phyloP scores from a whole-genome alignment of 2,329 filamentous ascomycete genomes.

The Exophiala bonariae region DNA sequence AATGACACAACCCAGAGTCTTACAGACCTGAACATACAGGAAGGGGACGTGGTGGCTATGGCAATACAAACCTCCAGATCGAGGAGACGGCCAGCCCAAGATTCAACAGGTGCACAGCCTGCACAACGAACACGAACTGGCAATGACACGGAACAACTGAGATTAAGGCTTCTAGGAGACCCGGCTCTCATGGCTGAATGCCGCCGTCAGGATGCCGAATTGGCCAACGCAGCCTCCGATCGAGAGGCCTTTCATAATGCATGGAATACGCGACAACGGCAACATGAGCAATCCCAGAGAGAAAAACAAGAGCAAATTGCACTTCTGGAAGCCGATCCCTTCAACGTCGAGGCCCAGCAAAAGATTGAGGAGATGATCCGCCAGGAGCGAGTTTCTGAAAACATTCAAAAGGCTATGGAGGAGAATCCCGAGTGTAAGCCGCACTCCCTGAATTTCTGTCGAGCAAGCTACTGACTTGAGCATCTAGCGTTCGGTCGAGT shows the following conservation, averaged over 20 bases:
- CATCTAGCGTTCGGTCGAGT: constrained; percentile 71
- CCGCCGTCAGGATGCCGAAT: constrained; percentile 69
- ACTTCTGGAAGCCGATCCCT: constrained; percentile 87
- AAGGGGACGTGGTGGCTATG: constrained; percentile 90
- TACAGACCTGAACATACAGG: constrained; percentile 73
- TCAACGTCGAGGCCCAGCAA: constrained; percentile 85
- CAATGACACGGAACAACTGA: constrained; percentile 74
- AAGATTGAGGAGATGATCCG: constrained; percentile 97
- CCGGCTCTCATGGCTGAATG: constrained; percentile 71
- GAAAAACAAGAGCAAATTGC: constrained; percentile 82
- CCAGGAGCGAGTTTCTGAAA: constrained; percentile 90
- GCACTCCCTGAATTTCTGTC: no score
- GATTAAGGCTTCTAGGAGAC: constrained; percentile 79
- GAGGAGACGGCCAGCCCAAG: constrained; percentile 19
- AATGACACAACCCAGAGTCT: constrained; percentile 77
- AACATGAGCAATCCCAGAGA: constrained; percentile 69
- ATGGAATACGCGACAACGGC: constrained; percentile 65
- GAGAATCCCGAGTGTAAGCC: constrained; percentile 93
- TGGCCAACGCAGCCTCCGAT: constrained; percentile 75
- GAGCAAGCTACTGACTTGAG: constrained; percentile 5
- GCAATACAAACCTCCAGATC: constrained; percentile 57
- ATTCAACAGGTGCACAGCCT: constrained; percentile 23
- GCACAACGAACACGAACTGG: constrained; percentile 31
- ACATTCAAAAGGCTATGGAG: constrained; percentile 93
- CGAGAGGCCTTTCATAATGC: constrained; percentile 73